phyloP scores from a whole-genome alignment of 257 asterid species.

The Solanum rostratum region DNA sequence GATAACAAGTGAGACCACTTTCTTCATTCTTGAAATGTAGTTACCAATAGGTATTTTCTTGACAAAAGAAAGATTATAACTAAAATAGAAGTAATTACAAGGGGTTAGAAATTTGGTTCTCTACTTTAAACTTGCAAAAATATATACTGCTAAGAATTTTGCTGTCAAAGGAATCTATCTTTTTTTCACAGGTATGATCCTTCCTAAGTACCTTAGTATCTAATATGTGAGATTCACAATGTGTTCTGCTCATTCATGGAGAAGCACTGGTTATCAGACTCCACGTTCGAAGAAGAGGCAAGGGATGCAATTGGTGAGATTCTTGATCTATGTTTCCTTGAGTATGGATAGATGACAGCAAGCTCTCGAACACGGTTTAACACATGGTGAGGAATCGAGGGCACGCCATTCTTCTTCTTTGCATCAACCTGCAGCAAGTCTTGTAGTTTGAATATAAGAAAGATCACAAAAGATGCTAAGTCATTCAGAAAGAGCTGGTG shows the following conservation, averaged over 20 bases:
- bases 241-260: not conserved
- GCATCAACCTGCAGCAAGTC: not conserved
- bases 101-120: not conserved
- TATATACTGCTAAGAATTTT: not conserved
- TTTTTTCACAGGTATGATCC: not conserved
- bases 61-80: not conserved
- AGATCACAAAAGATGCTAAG: not conserved
- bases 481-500: not conserved
- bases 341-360: constrained; percentile 2
- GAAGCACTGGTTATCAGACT: not conserved
- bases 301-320: not conserved
- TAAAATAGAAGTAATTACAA: not conserved
- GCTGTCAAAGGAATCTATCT: not conserved
- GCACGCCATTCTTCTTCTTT: not conserved
- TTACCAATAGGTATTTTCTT: not conserved
- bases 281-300: not conserved
- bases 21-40: not conserved
- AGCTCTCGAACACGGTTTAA: not conserved
- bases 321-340: not conserved
- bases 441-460: not conserved
- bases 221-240: not conserved
- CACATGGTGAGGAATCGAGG: not conserved
- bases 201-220: not conserved
- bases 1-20: not conserved
- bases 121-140: not conserved